A percentile compares a stretch with the other conserved stretches of the same genome.
These are phyloP conservation scores for Amoebophrya sp. DNA, from an alignment of 169 alveolate genomes.

Conservation along the genomic window DNA sequence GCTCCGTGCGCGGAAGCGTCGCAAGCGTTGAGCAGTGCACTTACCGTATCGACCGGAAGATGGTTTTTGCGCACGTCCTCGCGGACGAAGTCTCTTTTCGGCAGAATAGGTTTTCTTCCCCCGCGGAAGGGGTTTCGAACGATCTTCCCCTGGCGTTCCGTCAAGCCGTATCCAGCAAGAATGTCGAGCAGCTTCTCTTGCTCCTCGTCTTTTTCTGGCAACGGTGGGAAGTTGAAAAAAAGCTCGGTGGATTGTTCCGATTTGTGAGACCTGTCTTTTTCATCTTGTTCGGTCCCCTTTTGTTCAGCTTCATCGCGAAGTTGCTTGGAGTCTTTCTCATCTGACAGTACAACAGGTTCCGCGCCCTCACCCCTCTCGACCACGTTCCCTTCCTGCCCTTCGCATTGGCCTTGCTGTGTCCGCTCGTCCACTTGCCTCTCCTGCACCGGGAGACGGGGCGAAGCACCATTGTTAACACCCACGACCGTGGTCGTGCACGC, in stretches of 20 bases:
- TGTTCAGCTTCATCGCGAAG: neutral
- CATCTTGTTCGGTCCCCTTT: neutral
- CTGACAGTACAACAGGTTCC: neutral
- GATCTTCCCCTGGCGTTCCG: neutral
- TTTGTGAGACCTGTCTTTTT: neutral
- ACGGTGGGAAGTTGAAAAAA: neutral
- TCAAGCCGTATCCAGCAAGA: neutral
- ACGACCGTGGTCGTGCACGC: no score
- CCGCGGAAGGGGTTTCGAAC: neutral
- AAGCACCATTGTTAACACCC: no score
- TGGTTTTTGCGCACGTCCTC: no score
- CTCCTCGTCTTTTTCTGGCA: neutral
- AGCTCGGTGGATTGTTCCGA: neutral
- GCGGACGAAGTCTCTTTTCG: no score
- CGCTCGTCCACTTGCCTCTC: no score
- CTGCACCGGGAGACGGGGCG: no score
- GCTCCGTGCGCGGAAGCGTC: no score
- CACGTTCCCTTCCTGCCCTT: no score
- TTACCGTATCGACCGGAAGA: no score
- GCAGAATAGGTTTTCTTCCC: neutral
- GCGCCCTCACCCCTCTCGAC: no score
- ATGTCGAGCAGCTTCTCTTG: neutral
- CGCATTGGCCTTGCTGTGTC: no score
- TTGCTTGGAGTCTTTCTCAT: neutral
- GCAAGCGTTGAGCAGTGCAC: no score